Evolutionary conservation across 2,329 filamentous ascomycete species (phyloP).

Genomic region (Botrytis fabae): DNA sequence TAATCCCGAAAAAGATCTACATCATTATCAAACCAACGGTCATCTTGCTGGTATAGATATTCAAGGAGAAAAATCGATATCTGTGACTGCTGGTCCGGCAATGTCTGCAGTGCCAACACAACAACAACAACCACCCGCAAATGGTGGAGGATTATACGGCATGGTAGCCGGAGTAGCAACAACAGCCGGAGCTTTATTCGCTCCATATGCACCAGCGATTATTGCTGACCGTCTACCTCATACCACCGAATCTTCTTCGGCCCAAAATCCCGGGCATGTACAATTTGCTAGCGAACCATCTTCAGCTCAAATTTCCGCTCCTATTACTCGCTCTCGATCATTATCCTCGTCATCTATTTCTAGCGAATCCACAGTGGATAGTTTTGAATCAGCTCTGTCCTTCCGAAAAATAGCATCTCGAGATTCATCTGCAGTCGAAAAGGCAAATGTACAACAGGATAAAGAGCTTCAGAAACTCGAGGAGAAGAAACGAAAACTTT

Average conservation of each 20-base stretch:
- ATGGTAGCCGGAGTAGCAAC: slow-evolving; percentile 56
- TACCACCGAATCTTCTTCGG: slow-evolving; percentile 27
- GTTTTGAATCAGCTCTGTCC: slow-evolving; percentile 50
- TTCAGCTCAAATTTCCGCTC: slow-evolving; percentile 35
- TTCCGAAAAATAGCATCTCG: slow-evolving; percentile 41
- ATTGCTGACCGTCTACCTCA: slow-evolving; percentile 39
- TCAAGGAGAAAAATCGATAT: not conserved
- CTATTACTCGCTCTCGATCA: slow-evolving; percentile 22
- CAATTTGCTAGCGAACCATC: slow-evolving; percentile 31
- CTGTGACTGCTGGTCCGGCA: not conserved
- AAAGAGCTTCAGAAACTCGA: slow-evolving; percentile 66
- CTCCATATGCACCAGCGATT: slow-evolving; percentile 39
- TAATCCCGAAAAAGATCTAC: slow-evolving; percentile 37
- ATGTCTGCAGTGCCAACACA: slow-evolving; percentile 4
- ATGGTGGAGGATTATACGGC: slow-evolving; percentile 53
- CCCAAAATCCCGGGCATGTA: slow-evolving; percentile 38
- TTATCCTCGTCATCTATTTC: slow-evolving; percentile 35
- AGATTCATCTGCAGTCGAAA: slow-evolving; percentile 42
- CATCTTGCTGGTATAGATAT: slow-evolving; percentile 36
- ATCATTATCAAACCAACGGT: slow-evolving; percentile 39
- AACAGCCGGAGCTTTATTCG: slow-evolving; percentile 51
- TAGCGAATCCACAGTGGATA: slow-evolving; percentile 51
- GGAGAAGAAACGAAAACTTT: slow-evolving; percentile 59
- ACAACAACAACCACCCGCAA: slow-evolving; percentile 19
- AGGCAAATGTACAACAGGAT: slow-evolving; percentile 48